Base-by-base conservation (phyloP, 495 filamentous ascomycete species). In the Aspergillus haitiensis region DNA sequence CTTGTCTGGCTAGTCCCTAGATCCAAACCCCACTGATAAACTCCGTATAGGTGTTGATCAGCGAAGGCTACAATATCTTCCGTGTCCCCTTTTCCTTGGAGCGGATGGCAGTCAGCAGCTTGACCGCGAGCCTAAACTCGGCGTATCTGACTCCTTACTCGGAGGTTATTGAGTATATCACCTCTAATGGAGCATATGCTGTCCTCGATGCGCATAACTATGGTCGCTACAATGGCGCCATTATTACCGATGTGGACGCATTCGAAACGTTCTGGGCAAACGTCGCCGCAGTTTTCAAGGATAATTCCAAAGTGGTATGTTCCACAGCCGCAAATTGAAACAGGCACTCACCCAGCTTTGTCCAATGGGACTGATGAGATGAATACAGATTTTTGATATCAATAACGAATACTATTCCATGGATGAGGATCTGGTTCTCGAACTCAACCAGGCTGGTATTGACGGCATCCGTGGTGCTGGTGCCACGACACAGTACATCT, bases 391-490 rank as follows among this genome's bases (percentile, higher is more conserved):
- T 7, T 9, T 40, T 10, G 10, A 40, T 64, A 79, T 76, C 77
- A 88, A 90, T 81, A 91, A 91, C 72, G 88, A 90, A 72, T 90
- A 83, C 75, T 80, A 90, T 71, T 84, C 84, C 72, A 88, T 89
- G 81, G 83, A 86, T 64, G 85, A 89, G 71, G 72, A 67, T 18
- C 84, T 88, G 10, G 87, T 90, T 45, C 75, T 86, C 49, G 70
- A 84, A 63, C 84, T 90, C 54, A 90, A 90, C 81, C 88, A 90
- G 73, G 88, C 85, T 15, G 87, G 88, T 62, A 89, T 90, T 68
- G 72, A 88, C 67, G 85, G 78, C 64, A 89, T 91, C 73, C 86
- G 88, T 62, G 81, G 75, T 15, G 83, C 85, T 45, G 86, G 86
- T 21, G 88, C 88, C 33, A 89, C 80, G 7, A 78, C 72, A 12